Percentiles rank a stretch among this genome's conserved stretches.
phyloP scores from a whole-genome alignment of 306 rosid species.

The Betula pendula region DNA sequence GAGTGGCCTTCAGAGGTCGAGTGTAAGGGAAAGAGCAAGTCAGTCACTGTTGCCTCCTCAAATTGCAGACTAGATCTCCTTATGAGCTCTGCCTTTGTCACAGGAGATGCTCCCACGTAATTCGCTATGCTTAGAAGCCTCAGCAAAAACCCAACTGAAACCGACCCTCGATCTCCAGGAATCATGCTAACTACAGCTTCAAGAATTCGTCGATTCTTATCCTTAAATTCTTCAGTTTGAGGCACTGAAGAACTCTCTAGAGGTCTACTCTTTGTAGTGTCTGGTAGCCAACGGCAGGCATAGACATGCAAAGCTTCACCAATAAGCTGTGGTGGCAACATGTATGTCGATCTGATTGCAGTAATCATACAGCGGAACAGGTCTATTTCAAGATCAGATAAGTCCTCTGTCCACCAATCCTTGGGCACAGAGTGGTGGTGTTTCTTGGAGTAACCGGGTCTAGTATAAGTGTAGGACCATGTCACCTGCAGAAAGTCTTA shows the following conservation, averaged over 20 bases:
- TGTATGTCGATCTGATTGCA: constrained; percentile 66
- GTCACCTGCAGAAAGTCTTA: constrained; percentile 62
- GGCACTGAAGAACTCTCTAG: constrained; percentile 46
- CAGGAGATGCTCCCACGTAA: constrained; percentile 59
- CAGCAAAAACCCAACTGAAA: constrained; percentile 76
- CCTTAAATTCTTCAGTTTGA: constrained; percentile 50
- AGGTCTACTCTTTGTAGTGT: constrained; percentile 43
- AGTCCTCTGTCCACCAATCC: constrained; percentile 99
- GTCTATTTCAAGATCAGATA: constrained; percentile 85
- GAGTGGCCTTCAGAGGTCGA: constrained; percentile 50
- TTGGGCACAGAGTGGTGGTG: constrained; percentile 75
- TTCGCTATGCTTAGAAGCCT: constrained; percentile 60
- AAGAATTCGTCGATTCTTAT: constrained; percentile 53
- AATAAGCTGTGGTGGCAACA: constrained; percentile 77
- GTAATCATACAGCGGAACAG: constrained; percentile 70
- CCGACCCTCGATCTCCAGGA: constrained; percentile 80
- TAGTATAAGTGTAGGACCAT: constrained; percentile 96
- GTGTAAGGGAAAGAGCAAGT: constrained; percentile 61
- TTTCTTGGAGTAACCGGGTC: constrained; percentile 80
- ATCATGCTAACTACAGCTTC: constrained; percentile 80
- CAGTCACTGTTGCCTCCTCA: constrained; percentile 79
- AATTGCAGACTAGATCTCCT: constrained; percentile 73
- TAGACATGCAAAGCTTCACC: constrained; percentile 97
- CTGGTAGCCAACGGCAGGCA: constrained; percentile 74
- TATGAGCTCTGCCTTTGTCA: constrained; percentile 66